phyloP scores from a whole-genome alignment of 768 basidiomycete genomes.

The Xerocomellus dryophilus region DNA sequence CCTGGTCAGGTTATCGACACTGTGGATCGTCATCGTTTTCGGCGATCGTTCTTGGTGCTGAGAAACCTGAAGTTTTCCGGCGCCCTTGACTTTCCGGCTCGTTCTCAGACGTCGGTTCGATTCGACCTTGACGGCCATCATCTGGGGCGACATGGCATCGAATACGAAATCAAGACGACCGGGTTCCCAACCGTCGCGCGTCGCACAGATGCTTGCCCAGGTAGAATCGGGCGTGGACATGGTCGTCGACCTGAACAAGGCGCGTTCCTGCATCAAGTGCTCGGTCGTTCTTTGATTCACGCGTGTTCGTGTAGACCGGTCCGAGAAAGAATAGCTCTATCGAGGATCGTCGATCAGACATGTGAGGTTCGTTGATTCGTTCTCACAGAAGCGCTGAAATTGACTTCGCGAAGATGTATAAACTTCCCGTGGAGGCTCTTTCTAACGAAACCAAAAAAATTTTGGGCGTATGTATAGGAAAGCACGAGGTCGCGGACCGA shows the following conservation, averaged over 20 bases:
- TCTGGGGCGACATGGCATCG: constrained; percentile 1
- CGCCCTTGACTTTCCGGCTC: constrained; percentile 14
- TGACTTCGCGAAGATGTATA: background rate
- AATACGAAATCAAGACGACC: background rate
- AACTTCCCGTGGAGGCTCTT: no score
- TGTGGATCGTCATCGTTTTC: background rate
- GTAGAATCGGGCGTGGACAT: background rate
- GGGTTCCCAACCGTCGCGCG: background rate
- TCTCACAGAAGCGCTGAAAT: background rate
- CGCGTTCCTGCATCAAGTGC: background rate
- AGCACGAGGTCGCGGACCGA: background rate
- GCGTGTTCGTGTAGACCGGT: background rate
- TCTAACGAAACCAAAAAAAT: background rate
- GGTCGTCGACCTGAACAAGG: background rate
- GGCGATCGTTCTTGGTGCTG: background rate
- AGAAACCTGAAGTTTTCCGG: constrained; percentile 7
- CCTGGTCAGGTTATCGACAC: constrained; percentile 11
- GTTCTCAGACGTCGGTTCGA: constrained; percentile 5
- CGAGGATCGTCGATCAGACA: background rate
- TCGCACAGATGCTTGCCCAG: no score
- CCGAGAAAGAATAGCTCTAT: background rate
- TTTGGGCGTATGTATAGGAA: background rate
- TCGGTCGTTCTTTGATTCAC: background rate
- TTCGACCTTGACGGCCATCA: background rate
- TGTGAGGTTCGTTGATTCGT: background rate